Base-by-base conservation (phyloP, 805 yeast species). In the Kregervanrija fluxuum region DNA sequence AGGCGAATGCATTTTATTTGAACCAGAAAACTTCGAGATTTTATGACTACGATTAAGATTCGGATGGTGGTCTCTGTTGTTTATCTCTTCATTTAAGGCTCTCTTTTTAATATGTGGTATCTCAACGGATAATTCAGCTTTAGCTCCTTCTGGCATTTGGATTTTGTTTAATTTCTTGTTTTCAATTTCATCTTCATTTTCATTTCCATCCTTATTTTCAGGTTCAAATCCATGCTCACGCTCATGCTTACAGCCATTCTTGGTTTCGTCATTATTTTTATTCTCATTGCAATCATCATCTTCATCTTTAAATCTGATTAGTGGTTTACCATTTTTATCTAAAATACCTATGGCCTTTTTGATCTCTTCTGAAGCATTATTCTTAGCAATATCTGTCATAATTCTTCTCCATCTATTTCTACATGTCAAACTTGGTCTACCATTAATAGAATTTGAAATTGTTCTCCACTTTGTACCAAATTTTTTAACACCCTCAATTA, bases 341-440 rank as follows among this genome's bases (percentile, higher is more conserved):
- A 55, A 34, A 3, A 70, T 70, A 40, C 80, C 79, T 15, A 84
- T 84, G 42, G 84, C 87, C 44, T 64, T 62, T 54, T 71, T 72
- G 38, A 85, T 75, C 22, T 67, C 69, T 6, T 71, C 69, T 36
- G 69, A 61, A 0, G 90, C 88, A 51, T 75, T 73, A 31, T 82
- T 82, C 58, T 85, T 65, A 4, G 80, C 86, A 35, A 84, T 87
- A 51, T 79, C 80, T 1, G 90, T 83, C 46, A 84, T 82, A 32
- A 87, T 75, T 56, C 85, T 88, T 53, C 96, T 74, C 96, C 96
- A 90, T 49, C 96, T 72, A 64, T 90, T 90, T 49, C 98, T 70
- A 61, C 96, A 89, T 0, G 95, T 87, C 46, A 90, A 72, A 49
- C 93, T 81, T 5, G 97, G 95, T 45, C 98, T 68, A 38, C 90